These are phyloP conservation scores for Thraustotheca clavata DNA, from an alignment of 352 stramenopile species.

Conservation along the genomic window DNA sequence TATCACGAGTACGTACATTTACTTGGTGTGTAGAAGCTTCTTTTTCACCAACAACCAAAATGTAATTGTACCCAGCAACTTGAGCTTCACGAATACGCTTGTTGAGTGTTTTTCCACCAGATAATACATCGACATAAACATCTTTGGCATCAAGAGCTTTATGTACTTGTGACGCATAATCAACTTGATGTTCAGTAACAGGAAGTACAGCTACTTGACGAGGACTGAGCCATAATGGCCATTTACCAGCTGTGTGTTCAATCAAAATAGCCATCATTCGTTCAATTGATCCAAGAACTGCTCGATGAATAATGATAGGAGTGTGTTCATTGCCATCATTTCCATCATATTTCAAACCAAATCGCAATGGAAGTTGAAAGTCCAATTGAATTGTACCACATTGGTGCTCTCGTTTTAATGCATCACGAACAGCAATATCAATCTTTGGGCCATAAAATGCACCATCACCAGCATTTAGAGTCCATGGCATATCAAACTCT, in stretches of 20 bases:
- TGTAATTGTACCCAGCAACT: conserved; percentile 79
- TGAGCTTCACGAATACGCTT: conserved; percentile 75
- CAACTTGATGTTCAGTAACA: conserved; percentile 48
- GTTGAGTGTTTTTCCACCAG: conserved; percentile 75
- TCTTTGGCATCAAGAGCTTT: conserved; percentile 34
- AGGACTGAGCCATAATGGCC: conserved; percentile 93
- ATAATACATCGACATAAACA: conserved; percentile 63
- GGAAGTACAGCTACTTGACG: conserved; percentile 69
- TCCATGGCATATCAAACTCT: conserved; percentile 63
- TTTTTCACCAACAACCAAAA: conserved; percentile 71
- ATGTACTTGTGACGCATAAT: conserved; percentile 50
- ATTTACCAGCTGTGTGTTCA: conserved; percentile 94
- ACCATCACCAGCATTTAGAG: conserved; percentile 91
- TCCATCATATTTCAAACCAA: conserved; percentile 90
- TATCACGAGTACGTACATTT: conserved; percentile 71
- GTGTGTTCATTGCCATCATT: conserved; percentile 82
- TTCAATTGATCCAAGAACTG: conserved; percentile 96
- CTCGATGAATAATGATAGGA: conserved; percentile 97
- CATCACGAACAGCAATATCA: conserved; percentile 96
- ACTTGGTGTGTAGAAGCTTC: conserved; percentile 44
- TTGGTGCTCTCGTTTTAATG: conserved; percentile 94
- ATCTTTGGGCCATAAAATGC: conserved; percentile 98
- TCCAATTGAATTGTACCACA: conserved; percentile 97
- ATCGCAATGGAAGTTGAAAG: conserved; percentile 97
- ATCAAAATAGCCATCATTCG: conserved; percentile 98